Base-by-base conservation (phyloP, 495 filamentous ascomycete species). In the Penicillium lividum region DNA sequence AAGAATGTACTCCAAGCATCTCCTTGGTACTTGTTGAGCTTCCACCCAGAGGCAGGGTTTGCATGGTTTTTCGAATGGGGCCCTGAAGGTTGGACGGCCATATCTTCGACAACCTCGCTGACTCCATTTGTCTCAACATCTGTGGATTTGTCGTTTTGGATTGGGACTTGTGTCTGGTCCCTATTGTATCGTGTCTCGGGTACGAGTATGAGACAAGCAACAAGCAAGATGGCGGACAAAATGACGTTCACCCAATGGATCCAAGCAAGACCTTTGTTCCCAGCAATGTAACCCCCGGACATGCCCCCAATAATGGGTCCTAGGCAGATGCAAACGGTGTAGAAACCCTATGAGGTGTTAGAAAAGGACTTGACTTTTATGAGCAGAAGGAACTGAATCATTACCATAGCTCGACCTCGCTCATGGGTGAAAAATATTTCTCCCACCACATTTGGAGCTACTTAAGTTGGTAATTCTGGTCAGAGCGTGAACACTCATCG, bases 221-320 rank as follows among this genome's bases (percentile, higher is more conserved):
- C 34, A 27, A 63, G 54, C 28, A 63, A 56, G 27, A 59, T 43
- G 10, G 51, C 56, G 7, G 18, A 38, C 15, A 63, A 18, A 30
- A 63, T 59, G 5, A 63, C 60, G 31, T 63, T 63, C 5, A 64
- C 61, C 61, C 61, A 64, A 51, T 63, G 61, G 4, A 63, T 54
- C 61, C 61, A 60, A 27, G 45, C 43, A 27, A 64, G 42, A 13
- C 50, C 57, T 33, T 54, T 36, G 4, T 46, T 28, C 8, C 44
- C 61, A 25, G 57, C 61, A 51, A 64, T 63, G 40, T 64, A 60
- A 1, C 61, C 57, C 2, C 57, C 61, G 1, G 54, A 52, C 11
- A 64, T 64, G n/a, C 61, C 61, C n/a, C 61, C 61, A 48, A 60
- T 40, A 9, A 60, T 16, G 2, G 61, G 51, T 15, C 61, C 61